Conservation (phyloP, 176 grass and related monocot species). For the Pontederia crassipes region DNA sequence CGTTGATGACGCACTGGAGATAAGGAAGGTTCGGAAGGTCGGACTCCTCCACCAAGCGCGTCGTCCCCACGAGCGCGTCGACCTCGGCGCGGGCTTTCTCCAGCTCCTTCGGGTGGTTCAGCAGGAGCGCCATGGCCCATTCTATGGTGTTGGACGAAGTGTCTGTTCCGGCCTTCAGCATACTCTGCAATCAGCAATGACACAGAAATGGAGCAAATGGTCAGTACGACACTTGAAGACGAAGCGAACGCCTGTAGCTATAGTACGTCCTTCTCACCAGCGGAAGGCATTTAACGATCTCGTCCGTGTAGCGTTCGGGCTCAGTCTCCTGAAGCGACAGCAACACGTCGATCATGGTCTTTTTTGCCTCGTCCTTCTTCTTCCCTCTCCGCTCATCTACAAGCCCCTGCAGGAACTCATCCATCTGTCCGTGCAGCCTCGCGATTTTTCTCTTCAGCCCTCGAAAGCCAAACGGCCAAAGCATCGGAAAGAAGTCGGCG, state of each 20-base stretch:
- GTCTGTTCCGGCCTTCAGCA: slow-evolving; percentile 25
- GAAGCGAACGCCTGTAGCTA: not conserved
- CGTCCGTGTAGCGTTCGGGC: not conserved
- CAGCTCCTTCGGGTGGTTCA: slow-evolving; percentile 31
- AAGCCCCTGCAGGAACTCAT: not conserved
- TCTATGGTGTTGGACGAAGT: slow-evolving; percentile 24
- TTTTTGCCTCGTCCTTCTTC: not conserved
- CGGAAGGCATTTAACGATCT: not conserved
- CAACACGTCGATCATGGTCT: not conserved
- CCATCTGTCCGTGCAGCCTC: not conserved
- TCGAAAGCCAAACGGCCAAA: not conserved
- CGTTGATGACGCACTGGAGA: slow-evolving; percentile 39
- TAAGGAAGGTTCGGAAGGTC: too few relatives aligned
- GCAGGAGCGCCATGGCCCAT: slow-evolving; percentile 49
- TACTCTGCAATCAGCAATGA: slow-evolving; percentile 3
- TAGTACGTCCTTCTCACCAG: not conserved
- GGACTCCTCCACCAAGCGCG: slow-evolving; percentile 8
- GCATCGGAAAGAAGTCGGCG: not conserved
- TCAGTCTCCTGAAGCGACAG: not conserved
- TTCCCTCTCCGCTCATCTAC: not conserved
- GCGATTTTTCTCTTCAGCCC: not conserved
- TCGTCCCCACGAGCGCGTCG: not conserved
- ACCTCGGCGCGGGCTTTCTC: slow-evolving; percentile 28
- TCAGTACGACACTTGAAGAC: not conserved
- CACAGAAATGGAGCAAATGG: not conserved